phyloP scores from a whole-genome alignment of 148 eudicot genomes.

The Nepenthes gracilis region DNA sequence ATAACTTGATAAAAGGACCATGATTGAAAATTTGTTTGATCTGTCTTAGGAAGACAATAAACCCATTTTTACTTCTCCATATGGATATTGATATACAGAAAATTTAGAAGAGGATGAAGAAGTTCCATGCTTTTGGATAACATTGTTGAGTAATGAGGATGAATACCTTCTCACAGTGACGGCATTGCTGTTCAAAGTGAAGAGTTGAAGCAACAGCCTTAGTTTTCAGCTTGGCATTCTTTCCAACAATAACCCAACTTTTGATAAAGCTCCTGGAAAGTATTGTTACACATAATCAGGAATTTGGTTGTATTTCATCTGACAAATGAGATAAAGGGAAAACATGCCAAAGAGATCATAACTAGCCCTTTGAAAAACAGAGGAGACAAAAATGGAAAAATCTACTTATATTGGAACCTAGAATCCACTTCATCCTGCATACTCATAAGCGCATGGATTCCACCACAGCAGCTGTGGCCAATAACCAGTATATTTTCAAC shows the following conservation, averaged over 20 bases:
- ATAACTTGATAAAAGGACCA: background rate
- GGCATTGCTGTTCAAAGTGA: slow-evolving; percentile 78
- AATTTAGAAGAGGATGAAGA: background rate
- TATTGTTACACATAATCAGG: slow-evolving; percentile 4
- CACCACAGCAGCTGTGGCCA: slow-evolving; percentile 97
- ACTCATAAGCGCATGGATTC: slow-evolving; percentile 93
- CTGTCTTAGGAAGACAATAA: no score
- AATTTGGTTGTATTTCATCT: slow-evolving; percentile 2
- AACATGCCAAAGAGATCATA: background rate
- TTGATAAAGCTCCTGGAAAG: slow-evolving; percentile 60
- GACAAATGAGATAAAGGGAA: background rate
- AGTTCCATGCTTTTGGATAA: background rate
- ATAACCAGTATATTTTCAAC: slow-evolving; percentile 77
- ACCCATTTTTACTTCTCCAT: no score
- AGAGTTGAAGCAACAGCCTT: slow-evolving; percentile 69
- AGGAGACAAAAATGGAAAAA: background rate
- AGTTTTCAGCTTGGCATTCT: slow-evolving; percentile 55
- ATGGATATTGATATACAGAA: no score
- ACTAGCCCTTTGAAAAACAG: no score
- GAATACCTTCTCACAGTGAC: slow-evolving; percentile 84
- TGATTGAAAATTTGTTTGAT: no score
- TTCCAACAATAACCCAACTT: slow-evolving; percentile 79
- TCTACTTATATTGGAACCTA: slow-evolving; percentile 38
- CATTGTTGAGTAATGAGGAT: background rate
- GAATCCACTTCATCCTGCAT: slow-evolving; percentile 60